Conservation (phyloP, 2,329 filamentous ascomycete genomes). For the Alternaria gansuensis region DNA sequence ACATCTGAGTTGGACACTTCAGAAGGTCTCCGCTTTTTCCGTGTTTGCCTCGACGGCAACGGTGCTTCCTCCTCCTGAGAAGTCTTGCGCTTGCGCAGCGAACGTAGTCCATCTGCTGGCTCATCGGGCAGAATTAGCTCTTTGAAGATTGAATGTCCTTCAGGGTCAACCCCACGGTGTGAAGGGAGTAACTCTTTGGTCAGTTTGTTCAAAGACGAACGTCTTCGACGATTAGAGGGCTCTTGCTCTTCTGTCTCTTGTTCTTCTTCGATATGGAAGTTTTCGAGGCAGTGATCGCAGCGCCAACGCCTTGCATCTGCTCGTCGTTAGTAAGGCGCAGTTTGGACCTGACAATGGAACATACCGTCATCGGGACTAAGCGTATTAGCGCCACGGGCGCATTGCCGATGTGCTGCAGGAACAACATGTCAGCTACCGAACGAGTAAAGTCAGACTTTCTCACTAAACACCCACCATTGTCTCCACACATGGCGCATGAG, state of each 20-base stretch:
- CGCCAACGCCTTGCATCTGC: conserved; percentile 68
- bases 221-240: conserved; percentile 58
- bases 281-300: conserved; percentile 66
- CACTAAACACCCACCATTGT: conserved; percentile 73
- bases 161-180: conserved; percentile 70
- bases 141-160: conserved; percentile 75
- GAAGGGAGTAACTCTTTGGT: conserved; percentile 76
- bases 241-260: conserved; percentile 53
- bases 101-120: conserved; percentile 77
- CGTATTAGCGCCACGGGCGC: conserved; percentile 76
- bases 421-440: conserved; percentile 56
- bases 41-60: conserved; percentile 47
- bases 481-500: conserved; percentile 78
- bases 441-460: conserved; percentile 39
- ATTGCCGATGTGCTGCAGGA: conserved; percentile 84
- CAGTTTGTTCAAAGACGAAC: conserved; percentile 70
- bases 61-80: conserved; percentile 73
- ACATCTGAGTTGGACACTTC: conserved; percentile 47
- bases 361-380: conserved; percentile 71
- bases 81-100: conserved; percentile 84
- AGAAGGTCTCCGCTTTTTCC: conserved; percentile 56
- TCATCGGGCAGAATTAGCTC: conserved; percentile 76
- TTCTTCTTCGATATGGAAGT: conserved; percentile 53
- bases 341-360: conserved; percentile 40
- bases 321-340: conserved; percentile 31